Conservation (phyloP, 2,329 filamentous ascomycete genomes). For the Botrytis byssoidea region DNA sequence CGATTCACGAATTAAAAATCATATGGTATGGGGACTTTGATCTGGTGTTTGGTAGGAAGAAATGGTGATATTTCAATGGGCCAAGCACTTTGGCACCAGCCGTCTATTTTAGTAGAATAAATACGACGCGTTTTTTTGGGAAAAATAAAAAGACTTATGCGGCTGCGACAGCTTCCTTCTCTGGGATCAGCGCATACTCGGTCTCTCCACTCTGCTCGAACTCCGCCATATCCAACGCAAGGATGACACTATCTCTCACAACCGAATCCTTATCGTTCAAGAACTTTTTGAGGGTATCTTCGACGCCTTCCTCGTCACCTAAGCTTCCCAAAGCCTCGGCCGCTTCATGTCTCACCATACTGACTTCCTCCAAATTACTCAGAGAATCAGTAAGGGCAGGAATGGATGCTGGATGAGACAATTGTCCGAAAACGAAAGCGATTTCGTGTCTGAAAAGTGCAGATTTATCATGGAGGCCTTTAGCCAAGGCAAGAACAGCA, state of each 20-base stretch:
- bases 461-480: constrained; percentile 80
- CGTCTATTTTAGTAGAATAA: constrained; percentile 21
- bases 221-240: constrained; percentile 96
- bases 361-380: constrained; percentile 75
- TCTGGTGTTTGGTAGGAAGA: constrained; percentile 12
- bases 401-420: constrained; percentile 95
- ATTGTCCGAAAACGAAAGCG: constrained; percentile 95
- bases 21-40: constrained; percentile 2
- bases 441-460: constrained; percentile 97
- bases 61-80: constrained; percentile 31
- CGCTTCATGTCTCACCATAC: constrained; percentile 97
- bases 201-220: constrained; percentile 85
- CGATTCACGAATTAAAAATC: constrained; percentile 10
- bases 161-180: constrained; percentile 41
- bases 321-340: constrained; percentile 93
- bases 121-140: background rate
- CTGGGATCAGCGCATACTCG: constrained; percentile 90
- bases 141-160: constrained; percentile 18
- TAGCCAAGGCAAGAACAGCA: constrained; percentile 82
- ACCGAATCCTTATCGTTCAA: constrained; percentile 89
- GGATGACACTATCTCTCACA: constrained; percentile 89
- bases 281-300: constrained; percentile 79
- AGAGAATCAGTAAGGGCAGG: constrained; percentile 79
- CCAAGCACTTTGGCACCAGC: constrained; percentile 39
- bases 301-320: constrained; percentile 89